These are phyloP conservation scores for Camellia lanceoleosa DNA, from an alignment of 148 eudicot species.

Conservation along the genomic window DNA sequence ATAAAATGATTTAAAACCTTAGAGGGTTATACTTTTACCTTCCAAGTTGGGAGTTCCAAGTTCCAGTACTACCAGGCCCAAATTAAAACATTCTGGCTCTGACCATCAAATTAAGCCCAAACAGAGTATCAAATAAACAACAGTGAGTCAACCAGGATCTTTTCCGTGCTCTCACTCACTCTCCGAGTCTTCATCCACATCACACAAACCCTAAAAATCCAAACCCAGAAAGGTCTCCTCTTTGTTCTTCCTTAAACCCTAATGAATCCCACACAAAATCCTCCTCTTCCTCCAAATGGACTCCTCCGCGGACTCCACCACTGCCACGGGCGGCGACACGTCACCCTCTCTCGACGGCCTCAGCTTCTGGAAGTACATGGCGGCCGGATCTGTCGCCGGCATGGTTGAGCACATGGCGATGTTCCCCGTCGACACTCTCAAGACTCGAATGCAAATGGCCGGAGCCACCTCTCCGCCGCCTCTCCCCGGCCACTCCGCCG, in stretches of 20 bases:
- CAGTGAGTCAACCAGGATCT: no score
- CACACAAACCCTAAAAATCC: background rate
- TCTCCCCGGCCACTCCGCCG: background rate
- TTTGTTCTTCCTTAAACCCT: conserved; percentile 3
- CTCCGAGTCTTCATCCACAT: no score
- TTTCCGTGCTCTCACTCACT: no score
- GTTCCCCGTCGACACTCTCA: conserved; percentile 10
- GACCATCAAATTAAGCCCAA: no score
- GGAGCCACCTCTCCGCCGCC: background rate
- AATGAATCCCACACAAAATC: background rate
- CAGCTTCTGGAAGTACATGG: background rate
- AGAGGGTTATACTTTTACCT: no score
- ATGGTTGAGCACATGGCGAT: conserved; percentile 5
- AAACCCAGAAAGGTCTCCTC: background rate
- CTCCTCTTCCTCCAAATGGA: background rate
- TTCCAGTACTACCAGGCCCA: no score
- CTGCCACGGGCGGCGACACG: background rate
- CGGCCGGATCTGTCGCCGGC: conserved; percentile 7
- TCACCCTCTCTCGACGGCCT: background rate
- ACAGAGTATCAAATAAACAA: no score
- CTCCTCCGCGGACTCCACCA: background rate
- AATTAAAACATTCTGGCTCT: no score
- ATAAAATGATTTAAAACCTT: no score
- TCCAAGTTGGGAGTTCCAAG: no score
- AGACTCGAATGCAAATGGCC: conserved; percentile 8